A percentile compares a stretch with the other conserved stretches of the same genome.
phyloP scores from a whole-genome alignment of 441 rosid species.

The Pelargonium citronellum region DNA sequence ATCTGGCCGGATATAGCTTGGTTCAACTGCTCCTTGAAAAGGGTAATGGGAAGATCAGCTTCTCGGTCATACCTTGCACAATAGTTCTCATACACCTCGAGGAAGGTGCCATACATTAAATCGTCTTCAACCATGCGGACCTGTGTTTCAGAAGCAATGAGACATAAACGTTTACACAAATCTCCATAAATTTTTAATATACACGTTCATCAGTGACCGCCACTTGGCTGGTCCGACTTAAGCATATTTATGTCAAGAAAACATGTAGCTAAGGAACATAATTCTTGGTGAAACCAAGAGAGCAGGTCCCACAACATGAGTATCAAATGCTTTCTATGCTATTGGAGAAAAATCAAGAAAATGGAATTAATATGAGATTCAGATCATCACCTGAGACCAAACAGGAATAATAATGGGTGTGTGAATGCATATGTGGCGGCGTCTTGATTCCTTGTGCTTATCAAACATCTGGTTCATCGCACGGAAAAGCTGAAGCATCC shows the following conservation, averaged over 20 bases:
- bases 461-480: slow-evolving; percentile 99
- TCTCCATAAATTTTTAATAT: too few species aligned
- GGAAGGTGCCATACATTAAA: slow-evolving; percentile 91
- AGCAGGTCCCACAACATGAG: not conserved
- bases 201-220: slow-evolving; percentile 15
- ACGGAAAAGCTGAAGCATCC: slow-evolving; percentile 93
- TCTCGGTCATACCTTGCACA: slow-evolving; percentile 85
- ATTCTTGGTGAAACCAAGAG: not conserved
- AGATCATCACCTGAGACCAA: slow-evolving; percentile 79
- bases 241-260: slow-evolving; percentile 11
- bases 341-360: not conserved
- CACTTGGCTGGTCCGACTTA: not conserved
- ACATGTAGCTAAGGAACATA: slow-evolving; percentile 6
- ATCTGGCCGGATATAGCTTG: slow-evolving; percentile 86
- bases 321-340: not conserved
- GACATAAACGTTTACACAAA: not conserved
- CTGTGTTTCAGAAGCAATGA: slow-evolving; percentile 31
- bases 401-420: slow-evolving; percentile 98
- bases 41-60: slow-evolving; percentile 83
- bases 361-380: not conserved
- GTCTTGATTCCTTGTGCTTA: slow-evolving; percentile 94
- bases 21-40: slow-evolving; percentile 90
- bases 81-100: slow-evolving; percentile 96
- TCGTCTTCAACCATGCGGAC: slow-evolving; percentile 99
- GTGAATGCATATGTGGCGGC: slow-evolving; percentile 82